phyloP scores from a whole-genome alignment of 768 basidiomycete species.

The Coprinopsis cinerea region DNA sequence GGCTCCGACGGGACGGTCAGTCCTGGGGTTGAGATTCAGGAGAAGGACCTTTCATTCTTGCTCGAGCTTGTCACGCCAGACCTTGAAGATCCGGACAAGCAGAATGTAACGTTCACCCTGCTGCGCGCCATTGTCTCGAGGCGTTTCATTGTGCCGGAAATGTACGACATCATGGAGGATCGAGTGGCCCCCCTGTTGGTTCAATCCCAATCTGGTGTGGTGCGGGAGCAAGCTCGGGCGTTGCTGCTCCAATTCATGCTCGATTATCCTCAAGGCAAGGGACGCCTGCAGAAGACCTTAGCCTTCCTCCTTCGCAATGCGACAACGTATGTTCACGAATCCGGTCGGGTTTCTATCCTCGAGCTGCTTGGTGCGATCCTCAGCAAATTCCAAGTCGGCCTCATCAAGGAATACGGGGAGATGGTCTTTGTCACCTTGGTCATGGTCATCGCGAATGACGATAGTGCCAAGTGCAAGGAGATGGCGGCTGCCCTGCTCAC shows the following conservation, averaged over 20 bases:
- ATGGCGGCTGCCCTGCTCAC: constrained; percentile 84
- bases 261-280: constrained; percentile 95
- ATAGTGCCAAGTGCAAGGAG: constrained; percentile 82
- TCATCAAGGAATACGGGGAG: constrained; percentile 78
- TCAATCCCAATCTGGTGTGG: constrained; percentile 84
- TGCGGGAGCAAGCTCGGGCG: constrained; percentile 87
- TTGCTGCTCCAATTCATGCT: constrained; percentile 90
- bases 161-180: constrained; percentile 91
- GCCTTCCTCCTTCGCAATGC: constrained; percentile 89
- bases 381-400: constrained; percentile 69
- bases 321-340: constrained; percentile 76
- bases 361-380: constrained; percentile 85
- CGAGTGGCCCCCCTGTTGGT: constrained; percentile 88
- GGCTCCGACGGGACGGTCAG: not conserved
- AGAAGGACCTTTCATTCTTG: constrained; percentile 82
- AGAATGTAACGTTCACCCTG: constrained; percentile 81
- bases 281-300: constrained; percentile 83
- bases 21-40: constrained; percentile 72
- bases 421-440: constrained; percentile 88
- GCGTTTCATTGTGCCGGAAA: constrained; percentile 90
- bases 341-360: constrained; percentile 89
- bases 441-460: constrained; percentile 92
- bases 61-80: constrained; percentile 85
- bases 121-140: constrained; percentile 87
- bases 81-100: constrained; percentile 82